These are phyloP conservation scores for Hypoxylon sp. DNA, from an alignment of 2,329 filamentous ascomycete species.

Conservation along the genomic window DNA sequence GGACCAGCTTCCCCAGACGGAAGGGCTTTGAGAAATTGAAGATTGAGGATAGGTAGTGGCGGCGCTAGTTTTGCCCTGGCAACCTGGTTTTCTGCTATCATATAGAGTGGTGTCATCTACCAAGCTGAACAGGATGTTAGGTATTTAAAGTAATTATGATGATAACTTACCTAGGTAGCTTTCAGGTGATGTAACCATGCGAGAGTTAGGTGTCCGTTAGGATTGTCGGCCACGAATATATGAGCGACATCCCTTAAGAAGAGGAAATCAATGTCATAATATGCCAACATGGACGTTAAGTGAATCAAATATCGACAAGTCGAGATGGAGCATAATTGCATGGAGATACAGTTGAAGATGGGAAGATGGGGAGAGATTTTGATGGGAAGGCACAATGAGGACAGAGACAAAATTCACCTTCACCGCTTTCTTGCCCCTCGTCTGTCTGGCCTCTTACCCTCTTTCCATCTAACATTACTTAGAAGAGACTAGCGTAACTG, in stretches of 20 bases:
- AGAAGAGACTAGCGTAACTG: conserved; percentile 16
- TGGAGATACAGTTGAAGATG: not conserved
- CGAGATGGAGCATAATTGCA: too few relatives aligned
- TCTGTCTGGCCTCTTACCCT: not conserved
- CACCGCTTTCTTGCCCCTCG: conserved; percentile 31
- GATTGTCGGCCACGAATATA: too few relatives aligned
- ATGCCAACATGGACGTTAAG: too few relatives aligned
- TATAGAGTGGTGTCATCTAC: not conserved
- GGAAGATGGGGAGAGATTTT: not conserved
- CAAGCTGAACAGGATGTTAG: not conserved
- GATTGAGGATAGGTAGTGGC: not conserved
- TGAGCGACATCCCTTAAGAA: not conserved
- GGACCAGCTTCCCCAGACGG: conserved; percentile 20
- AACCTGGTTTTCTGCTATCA: not conserved
- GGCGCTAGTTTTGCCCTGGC: not conserved
- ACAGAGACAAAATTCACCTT: conserved; percentile 17
- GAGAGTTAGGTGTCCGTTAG: not conserved
- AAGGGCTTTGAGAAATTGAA: not conserved
- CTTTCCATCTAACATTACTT: conserved; percentile 6
- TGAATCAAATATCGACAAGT: not conserved
- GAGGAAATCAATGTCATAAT: not conserved
- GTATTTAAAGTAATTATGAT: not conserved
- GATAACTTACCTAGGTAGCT: too few relatives aligned
- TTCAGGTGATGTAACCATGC: not conserved
- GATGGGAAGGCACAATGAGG: too few relatives aligned